Percentiles rank a stretch among this genome's conserved stretches.
These are phyloP conservation scores for Toxicodendron radicans DNA, from an alignment of 345 rosid genomes.

Conservation along the genomic window DNA sequence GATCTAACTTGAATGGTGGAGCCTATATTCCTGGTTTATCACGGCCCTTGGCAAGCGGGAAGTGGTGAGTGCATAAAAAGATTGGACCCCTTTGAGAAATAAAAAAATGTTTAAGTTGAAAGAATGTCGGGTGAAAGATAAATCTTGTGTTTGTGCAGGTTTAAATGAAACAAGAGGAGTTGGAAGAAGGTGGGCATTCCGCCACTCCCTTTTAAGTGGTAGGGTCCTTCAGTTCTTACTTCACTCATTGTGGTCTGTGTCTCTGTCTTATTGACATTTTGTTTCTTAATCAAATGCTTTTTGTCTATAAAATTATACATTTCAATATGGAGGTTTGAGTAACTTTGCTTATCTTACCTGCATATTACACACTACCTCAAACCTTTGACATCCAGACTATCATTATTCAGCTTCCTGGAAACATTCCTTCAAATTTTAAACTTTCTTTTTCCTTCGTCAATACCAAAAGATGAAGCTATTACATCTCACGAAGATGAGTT, in stretches of 20 bases:
- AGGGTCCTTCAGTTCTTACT: neutral
- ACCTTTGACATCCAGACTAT: neutral
- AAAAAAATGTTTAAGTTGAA: slow-evolving; percentile 19
- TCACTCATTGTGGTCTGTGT: slow-evolving; percentile 10
- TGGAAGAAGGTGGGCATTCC: slow-evolving; percentile 20
- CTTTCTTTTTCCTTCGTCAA: neutral
- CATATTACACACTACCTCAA: neutral
- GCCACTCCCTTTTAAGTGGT: slow-evolving; percentile 17
- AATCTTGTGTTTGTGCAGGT: slow-evolving; percentile 1
- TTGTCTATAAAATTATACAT: neutral
- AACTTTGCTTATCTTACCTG: neutral
- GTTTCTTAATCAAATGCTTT: neutral
- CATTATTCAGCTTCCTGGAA: neutral
- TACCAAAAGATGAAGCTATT: neutral
- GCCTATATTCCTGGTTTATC: neutral
- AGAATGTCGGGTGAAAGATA: slow-evolving; percentile 28
- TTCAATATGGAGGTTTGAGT: neutral
- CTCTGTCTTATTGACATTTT: neutral
- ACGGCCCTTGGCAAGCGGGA: neutral
- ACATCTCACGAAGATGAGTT: no score
- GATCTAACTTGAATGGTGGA: neutral
- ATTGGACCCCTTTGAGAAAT: neutral
- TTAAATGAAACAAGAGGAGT: slow-evolving; percentile 13
- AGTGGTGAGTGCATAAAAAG: neutral
- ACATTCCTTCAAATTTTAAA: neutral